Evolutionary conservation across 805 yeast genomes (phyloP).

Genomic region (Ogataea trehalophila): DNA sequence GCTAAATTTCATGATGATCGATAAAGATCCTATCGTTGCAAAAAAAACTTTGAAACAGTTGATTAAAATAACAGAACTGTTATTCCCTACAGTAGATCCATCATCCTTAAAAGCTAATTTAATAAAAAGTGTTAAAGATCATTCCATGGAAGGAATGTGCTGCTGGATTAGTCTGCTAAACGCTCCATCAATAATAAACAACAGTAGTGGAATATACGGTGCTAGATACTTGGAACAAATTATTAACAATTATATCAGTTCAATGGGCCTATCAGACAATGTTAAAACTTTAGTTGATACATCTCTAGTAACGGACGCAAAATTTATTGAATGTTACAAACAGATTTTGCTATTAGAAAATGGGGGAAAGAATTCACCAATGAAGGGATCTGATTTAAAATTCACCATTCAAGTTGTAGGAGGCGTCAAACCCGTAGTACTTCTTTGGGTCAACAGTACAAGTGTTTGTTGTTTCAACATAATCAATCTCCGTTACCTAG

Average conservation of each 20-base stretch:
- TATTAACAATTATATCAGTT: no score
- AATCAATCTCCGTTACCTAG: not conserved
- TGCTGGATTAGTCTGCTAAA: no score
- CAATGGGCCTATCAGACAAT: no score
- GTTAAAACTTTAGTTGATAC: no score
- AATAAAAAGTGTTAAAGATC: no score
- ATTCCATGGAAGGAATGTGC: no score
- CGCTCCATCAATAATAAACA: no score
- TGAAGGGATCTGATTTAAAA: not conserved
- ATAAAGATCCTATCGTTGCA: not conserved
- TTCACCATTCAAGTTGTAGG: conserved; percentile 12
- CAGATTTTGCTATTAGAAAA: not conserved
- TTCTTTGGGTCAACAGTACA: conserved; percentile 16
- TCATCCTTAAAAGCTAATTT: not conserved
- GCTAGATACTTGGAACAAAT: no score
- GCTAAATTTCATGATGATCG: not conserved
- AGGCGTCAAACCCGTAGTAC: conserved; percentile 1
- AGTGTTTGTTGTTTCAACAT: conserved; percentile 15
- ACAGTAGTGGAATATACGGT: no score
- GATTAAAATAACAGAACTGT: not conserved
- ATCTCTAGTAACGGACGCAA: no score
- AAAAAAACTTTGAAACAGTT: not conserved
- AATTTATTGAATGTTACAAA: no score
- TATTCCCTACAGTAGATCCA: not conserved
- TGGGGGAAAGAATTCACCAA: not conserved